phyloP scores from a whole-genome alignment of 2,329 filamentous ascomycete genomes.

The Paraphoma sp. region DNA sequence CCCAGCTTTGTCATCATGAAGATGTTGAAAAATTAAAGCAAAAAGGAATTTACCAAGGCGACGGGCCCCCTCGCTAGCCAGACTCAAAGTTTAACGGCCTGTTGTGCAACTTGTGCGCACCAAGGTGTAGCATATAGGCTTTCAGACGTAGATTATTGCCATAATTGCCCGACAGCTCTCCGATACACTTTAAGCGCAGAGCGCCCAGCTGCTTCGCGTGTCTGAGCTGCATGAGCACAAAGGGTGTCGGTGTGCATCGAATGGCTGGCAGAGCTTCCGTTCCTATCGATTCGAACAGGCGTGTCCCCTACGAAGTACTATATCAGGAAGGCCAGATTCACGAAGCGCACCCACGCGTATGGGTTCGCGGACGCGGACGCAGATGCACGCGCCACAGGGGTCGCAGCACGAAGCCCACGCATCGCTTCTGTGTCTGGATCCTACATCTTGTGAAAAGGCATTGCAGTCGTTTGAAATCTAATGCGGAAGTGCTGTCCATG shows the following conservation, averaged over 20 bases:
- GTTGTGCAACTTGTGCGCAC: not conserved
- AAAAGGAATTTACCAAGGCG: not conserved
- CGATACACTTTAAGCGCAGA: not conserved
- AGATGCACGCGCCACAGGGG: not conserved
- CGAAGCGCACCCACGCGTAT: not conserved
- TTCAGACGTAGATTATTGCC: not conserved
- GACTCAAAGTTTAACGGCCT: not conserved
- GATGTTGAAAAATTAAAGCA: not conserved
- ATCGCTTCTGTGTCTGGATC: not conserved
- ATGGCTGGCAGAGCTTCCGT: not conserved
- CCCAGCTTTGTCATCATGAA: conserved; percentile 44
- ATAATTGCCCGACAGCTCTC: not conserved
- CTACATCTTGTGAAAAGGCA: not conserved
- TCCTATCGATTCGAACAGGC: not conserved
- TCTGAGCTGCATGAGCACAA: not conserved
- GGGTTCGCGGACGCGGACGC: not conserved
- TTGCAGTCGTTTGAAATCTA: not conserved
- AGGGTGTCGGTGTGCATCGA: not conserved
- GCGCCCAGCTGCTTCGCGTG: not conserved
- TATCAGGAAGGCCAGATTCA: not conserved
- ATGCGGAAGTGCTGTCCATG: not conserved
- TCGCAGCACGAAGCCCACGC: not conserved
- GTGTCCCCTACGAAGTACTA: not conserved
- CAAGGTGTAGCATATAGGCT: not conserved
- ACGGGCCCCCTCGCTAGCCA: not conserved